Base-by-base conservation (phyloP, 768 basidiomycete genomes). In the Lanmaoa pseudosensibilis region DNA sequence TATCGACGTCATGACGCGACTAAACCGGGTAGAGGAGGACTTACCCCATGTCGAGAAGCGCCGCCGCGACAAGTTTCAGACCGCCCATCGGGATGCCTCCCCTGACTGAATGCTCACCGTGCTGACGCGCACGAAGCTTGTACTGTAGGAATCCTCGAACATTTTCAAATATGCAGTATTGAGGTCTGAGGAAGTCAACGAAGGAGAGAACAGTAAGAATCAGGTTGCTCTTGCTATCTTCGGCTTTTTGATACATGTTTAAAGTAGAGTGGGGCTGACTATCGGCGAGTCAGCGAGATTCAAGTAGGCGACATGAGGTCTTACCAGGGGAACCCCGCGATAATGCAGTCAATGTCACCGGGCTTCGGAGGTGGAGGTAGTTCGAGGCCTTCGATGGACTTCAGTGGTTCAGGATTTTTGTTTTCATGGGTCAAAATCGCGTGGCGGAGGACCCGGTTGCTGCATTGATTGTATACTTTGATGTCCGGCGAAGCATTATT, bases 321-420 rank as follows among this genome's bases (percentile, higher is more conserved):
- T 23, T 54, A 86, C 90, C 91, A 93, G 36, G 91, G 91, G 60
- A 92, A 88, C 0, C 92, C 91, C 18, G 84, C 80, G 13, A 81
- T 71, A 15, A 92, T 75, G 30, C 84, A 77, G 49, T 90, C 80
- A 51, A 88, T 80, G 4, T 83, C 77, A 6, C 76, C 80, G 8
- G 78, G 79, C 40, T 71, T 71, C 4, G 83, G 82, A 12, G 79
- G 81, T 4, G 65, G 63, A 2, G 82, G 81, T 13, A 86, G 59
- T 2, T 54, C 64, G 10, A 71, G 70, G 10, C 72, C 70, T 41
- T 81, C 74, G 25, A 78, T 56, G 9, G 68, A 78, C 23, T 65
- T 65, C 0, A 82, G 80, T 0, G 68, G 64, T 7, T 78, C 74
- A 7, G 75, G 60, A 3, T 70, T 45, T 57, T 78, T 79, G 5